Percentiles rank a stretch among this genome's conserved stretches.
Evolutionary conservation across 805 yeast species (phyloP).

Genomic region (Wickerhamiella lipophila): DNA sequence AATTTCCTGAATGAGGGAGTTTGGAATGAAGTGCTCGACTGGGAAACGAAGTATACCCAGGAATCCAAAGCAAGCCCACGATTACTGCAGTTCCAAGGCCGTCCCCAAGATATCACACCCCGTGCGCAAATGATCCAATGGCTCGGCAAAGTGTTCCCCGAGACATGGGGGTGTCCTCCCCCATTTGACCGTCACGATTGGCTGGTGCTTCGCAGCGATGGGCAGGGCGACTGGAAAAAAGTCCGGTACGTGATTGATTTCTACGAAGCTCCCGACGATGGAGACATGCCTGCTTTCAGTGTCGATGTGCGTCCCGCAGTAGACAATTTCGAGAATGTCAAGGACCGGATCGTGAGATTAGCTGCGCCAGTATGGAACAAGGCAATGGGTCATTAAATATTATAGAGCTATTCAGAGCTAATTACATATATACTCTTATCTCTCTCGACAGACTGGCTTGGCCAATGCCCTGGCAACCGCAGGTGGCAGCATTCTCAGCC

Average conservation of each 20-base stretch:
- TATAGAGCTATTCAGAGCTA: not conserved
- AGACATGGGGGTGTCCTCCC: constrained; percentile 55
- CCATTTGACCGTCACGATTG: constrained; percentile 99
- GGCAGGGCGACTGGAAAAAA: constrained; percentile 37
- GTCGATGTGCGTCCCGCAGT: constrained; percentile 93
- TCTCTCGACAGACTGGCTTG: too few species aligned
- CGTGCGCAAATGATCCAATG: constrained; percentile 59
- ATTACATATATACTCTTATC: too few species aligned
- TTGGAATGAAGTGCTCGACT: constrained; percentile 82
- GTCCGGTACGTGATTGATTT: constrained; percentile 92
- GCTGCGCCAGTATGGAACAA: constrained; percentile 50
- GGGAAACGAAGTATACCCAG: constrained; percentile 70
- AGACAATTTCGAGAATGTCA: constrained; percentile 49
- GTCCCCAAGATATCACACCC: constrained; percentile 80
- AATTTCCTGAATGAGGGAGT: constrained; percentile 95
- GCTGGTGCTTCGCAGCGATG: constrained; percentile 67
- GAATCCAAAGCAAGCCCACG: constrained; percentile 53
- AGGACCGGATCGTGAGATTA: constrained; percentile 62
- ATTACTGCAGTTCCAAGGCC: constrained; percentile 74
- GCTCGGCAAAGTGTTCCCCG: constrained; percentile 61
- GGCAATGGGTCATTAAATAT: constrained; percentile 50
- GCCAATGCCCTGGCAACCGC: too few species aligned
- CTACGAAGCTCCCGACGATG: constrained; percentile 87
- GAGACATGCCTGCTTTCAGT: constrained; percentile 72
- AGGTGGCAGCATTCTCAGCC: too few species aligned